Evolutionary conservation across 768 basidiomycete species (phyloP).

Genomic region (Lanmaoa pseudosensibilis): DNA sequence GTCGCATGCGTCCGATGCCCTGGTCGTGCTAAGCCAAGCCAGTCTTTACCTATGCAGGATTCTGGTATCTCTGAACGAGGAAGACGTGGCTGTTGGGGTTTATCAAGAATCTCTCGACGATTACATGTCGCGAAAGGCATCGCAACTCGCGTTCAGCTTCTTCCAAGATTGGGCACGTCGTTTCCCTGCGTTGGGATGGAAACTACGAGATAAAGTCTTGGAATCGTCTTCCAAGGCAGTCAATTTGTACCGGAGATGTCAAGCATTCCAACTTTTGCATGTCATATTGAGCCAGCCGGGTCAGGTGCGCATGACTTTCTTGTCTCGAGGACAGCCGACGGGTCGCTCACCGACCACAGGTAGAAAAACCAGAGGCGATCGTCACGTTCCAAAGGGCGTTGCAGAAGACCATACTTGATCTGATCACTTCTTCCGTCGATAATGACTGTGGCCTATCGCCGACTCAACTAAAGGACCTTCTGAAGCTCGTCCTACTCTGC

Average conservation of each 20-base stretch:
- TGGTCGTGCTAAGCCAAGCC: conserved; percentile 65
- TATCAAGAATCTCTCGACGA: conserved; percentile 72
- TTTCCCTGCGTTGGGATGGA: conserved; percentile 65
- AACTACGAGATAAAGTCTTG: conserved; percentile 58
- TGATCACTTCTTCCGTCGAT: conserved; percentile 49
- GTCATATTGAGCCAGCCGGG: conserved; percentile 51
- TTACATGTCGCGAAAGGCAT: conserved; percentile 80
- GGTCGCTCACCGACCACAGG: conserved; percentile 27
- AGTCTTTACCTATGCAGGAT: conserved; percentile 69
- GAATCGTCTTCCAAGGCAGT: conserved; percentile 56
- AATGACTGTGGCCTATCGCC: conserved; percentile 50
- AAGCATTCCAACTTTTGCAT: conserved; percentile 72
- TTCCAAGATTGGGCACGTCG: conserved; percentile 77
- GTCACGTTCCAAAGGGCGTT: conserved; percentile 48
- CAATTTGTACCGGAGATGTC: conserved; percentile 75
- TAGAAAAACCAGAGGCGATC: conserved; percentile 41
- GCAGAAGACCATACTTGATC: conserved; percentile 47
- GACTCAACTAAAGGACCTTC: conserved; percentile 72
- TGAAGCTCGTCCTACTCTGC: conserved; percentile 66
- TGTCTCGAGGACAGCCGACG: not conserved
- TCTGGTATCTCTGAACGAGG: conserved; percentile 37
- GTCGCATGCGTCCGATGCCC: conserved; percentile 57
- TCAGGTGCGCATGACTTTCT: conserved; percentile 17
- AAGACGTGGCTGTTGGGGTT: conserved; percentile 46
- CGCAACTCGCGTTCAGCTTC: conserved; percentile 68